A percentile compares a stretch with the other conserved stretches of the same genome.
These are phyloP conservation scores for Blastobotrys americana DNA, from an alignment of 805 yeast genomes.

Conservation along the genomic window DNA sequence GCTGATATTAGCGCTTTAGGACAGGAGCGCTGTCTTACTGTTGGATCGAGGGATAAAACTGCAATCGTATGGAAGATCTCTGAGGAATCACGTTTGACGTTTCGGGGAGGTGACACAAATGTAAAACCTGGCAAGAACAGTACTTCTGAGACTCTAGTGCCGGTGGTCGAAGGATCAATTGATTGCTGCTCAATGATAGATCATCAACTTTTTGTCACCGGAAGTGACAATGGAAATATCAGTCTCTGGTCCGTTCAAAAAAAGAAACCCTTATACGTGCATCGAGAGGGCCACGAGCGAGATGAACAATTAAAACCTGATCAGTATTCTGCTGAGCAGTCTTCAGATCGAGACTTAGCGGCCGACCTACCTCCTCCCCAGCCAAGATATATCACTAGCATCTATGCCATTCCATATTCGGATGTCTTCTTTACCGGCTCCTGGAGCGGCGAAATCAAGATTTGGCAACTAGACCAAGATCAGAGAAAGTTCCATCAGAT, in stretches of 20 bases:
- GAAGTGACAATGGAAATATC: constrained; percentile 88
- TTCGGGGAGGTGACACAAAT: constrained; percentile 77
- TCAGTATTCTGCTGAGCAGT: constrained; percentile 46
- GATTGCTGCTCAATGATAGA: constrained; percentile 89
- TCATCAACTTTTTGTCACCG: constrained; percentile 87
- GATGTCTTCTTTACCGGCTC: constrained; percentile 86
- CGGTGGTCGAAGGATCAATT: constrained; percentile 64
- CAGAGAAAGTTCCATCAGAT: constrained; percentile 52
- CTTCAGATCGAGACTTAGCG: constrained; percentile 14
- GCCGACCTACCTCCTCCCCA: constrained; percentile 52
- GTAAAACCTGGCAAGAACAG: constrained; percentile 34
- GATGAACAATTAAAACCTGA: constrained; percentile 42
- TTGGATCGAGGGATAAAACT: constrained; percentile 90
- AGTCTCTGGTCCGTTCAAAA: constrained; percentile 86
- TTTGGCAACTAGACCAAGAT: constrained; percentile 70
- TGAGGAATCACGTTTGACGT: constrained; percentile 89
- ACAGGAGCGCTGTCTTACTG: constrained; percentile 90
- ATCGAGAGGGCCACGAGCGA: constrained; percentile 72
- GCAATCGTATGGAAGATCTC: constrained; percentile 96
- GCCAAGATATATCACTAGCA: constrained; percentile 81
- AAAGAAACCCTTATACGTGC: constrained; percentile 73
- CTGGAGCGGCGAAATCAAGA: constrained; percentile 66
- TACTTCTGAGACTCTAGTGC: constrained; percentile 15
- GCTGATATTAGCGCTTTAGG: constrained; percentile 73
- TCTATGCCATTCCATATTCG: constrained; percentile 76